These are phyloP conservation scores for Diplodia corticola DNA, from an alignment of 2,329 filamentous ascomycete genomes.

Conservation along the genomic window DNA sequence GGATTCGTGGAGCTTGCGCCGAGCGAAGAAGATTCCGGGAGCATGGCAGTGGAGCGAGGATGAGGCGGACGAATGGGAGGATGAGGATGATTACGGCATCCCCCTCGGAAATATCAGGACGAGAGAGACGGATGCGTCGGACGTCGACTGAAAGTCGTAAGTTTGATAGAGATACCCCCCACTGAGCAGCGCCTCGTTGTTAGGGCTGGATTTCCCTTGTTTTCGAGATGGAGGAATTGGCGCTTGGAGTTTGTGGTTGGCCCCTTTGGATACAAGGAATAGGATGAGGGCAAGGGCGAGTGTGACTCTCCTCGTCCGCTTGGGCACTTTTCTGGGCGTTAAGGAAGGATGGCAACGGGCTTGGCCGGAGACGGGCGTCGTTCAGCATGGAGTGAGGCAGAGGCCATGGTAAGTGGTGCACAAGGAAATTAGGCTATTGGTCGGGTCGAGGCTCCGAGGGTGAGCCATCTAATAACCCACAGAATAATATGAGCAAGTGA, in stretches of 20 bases:
- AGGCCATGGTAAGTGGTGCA: neutral
- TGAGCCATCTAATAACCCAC: neutral
- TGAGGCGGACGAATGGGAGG: constrained; percentile 48
- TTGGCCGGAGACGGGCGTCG: neutral
- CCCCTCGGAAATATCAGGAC: constrained; percentile 37
- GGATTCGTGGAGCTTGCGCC: constrained; percentile 37
- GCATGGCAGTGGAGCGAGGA: constrained; percentile 63
- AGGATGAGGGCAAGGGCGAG: neutral
- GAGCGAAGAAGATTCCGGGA: constrained; percentile 43
- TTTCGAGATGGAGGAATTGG: neutral
- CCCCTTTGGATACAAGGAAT: constrained; percentile 4
- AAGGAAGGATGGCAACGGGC: neutral
- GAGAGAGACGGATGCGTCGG: neutral
- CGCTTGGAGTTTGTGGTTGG: neutral
- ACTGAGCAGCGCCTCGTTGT: neutral
- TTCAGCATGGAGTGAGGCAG: neutral
- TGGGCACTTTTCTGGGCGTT: neutral
- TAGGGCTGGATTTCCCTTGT: neutral
- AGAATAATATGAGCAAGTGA: constrained; percentile 8
- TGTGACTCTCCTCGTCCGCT: neutral
- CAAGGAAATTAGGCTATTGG: neutral
- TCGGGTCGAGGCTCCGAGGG: neutral
- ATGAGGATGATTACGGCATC: constrained; percentile 60
- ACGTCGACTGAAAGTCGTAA: constrained; percentile 19
- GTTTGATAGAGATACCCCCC: constrained; percentile 1